Evolutionary conservation across 2,329 filamentous ascomycete species (phyloP), one percentile per base, ranked within the genome.

Genomic region (Dactylonectria estremocensis): DNA sequence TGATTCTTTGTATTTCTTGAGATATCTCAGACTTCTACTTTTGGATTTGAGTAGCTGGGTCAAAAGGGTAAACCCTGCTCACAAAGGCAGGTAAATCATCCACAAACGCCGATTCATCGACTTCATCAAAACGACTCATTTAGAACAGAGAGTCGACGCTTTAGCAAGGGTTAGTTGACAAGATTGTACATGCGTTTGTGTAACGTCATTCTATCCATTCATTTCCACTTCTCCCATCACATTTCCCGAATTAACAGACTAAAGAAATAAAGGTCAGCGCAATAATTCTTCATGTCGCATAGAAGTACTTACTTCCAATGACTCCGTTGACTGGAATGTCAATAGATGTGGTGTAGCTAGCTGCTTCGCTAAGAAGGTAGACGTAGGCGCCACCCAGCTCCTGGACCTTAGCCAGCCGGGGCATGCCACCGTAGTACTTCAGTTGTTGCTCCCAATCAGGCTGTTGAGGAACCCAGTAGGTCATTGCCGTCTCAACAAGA

Each of bases 311-410:
- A 59, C 59, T 53, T 64, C 73, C 73, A 31, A 75, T 69, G 14
- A 74, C 67, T n/a, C 73, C 72, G 20, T 68, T 70, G 13, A 75
- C 62, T 0, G 83, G 84, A 40, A 87, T 86, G 68, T 87, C 84
- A 50, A 86, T 86, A 46, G 80, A 81, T 0, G 84, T 86, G 4
- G 85, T 86, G 72, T 86, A 86, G 37, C 78, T 83, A 18, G 84
- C 83, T 6, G 83, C 81, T 61, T 89, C 87, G 61, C 81, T 85
- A 10, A 89, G 74, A 61, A 89, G 74, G 69, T 89, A 89, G 3
- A 89, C 86, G 69, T 89, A 89, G 1, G 87, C 87, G n/a, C 87
- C 86, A 3, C 86, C 86, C 2, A 89, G 77, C 76, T 89, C 87
- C 68, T 86, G 82, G 0, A 85, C 83, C 57, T 86, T 81, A 0